Percentiles rank a stretch among this genome's conserved stretches.
Evolutionary conservation across 2,329 filamentous ascomycete species (phyloP).

Genomic region (Fusarium humuli): DNA sequence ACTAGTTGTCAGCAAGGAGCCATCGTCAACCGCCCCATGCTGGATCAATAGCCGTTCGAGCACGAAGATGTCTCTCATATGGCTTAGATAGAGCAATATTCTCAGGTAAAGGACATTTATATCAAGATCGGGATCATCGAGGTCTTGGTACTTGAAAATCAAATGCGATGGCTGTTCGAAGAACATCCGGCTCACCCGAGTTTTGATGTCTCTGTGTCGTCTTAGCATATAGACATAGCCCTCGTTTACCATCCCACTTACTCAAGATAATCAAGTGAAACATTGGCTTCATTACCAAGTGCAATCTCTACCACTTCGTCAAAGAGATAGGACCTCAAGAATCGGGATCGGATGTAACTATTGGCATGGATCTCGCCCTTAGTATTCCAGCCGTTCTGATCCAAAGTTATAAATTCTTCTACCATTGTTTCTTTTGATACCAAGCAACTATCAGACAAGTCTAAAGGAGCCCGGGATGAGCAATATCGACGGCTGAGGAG

Average conservation of each 20-base stretch:
- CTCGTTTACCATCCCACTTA: conserved; percentile 10
- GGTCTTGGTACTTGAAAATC: conserved; percentile 53
- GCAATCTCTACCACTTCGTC: conserved; percentile 72
- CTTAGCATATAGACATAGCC: conserved; percentile 11
- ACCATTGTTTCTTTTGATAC: conserved; percentile 54
- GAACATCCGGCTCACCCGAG: conserved; percentile 49
- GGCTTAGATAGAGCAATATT: conserved; percentile 61
- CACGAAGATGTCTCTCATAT: conserved; percentile 68
- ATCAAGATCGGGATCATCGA: conserved; percentile 50
- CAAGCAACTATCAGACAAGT: conserved; percentile 63
- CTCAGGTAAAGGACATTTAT: conserved; percentile 55
- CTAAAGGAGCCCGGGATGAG: conserved; percentile 64
- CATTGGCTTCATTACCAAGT: conserved; percentile 51
- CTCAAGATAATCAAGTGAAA: conserved; percentile 40
- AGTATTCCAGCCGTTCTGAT: conserved; percentile 65
- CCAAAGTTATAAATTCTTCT: conserved; percentile 50
- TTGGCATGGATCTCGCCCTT: conserved; percentile 56
- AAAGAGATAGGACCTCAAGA: conserved; percentile 60
- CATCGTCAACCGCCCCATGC: conserved; percentile 52
- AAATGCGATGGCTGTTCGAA: conserved; percentile 54
- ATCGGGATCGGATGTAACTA: conserved; percentile 61
- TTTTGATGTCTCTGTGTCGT: conserved; percentile 51
- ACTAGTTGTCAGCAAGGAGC: conserved; percentile 59
- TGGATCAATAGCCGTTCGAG: conserved; percentile 68
- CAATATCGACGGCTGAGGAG: conserved; percentile 64